Evolutionary conservation across 345 rosid species (phyloP).

Genomic region (Isatis tinctoria): DNA sequence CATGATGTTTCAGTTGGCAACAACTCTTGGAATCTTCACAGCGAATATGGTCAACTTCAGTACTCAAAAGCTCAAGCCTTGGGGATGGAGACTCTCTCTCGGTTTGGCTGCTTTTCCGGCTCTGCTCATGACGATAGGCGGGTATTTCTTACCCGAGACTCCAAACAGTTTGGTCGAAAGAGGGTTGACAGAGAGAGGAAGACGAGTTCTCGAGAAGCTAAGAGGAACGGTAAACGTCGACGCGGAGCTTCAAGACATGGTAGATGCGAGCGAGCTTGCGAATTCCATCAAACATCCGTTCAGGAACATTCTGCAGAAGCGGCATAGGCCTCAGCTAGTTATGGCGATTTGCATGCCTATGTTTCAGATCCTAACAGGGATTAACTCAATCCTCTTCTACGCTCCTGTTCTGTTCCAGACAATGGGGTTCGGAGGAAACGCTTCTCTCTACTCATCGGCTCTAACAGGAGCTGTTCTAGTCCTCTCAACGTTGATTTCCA

Average conservation of each 20-base stretch:
- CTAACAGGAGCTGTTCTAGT: constrained; percentile 89
- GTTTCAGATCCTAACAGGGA: constrained; percentile 91
- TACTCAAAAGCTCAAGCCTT: constrained; percentile 69
- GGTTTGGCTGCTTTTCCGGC: constrained; percentile 91
- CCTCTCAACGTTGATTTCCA: constrained; percentile 76
- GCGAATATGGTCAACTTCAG: constrained; percentile 94
- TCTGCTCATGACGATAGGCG: constrained; percentile 75
- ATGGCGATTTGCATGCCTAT: constrained; percentile 82
- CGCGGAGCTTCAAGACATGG: constrained; percentile 83
- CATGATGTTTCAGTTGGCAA: constrained; percentile 95
- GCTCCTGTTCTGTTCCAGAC: constrained; percentile 89
- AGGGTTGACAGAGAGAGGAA: constrained; percentile 54
- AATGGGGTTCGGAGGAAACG: constrained; percentile 83
- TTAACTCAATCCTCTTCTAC: constrained; percentile 89
- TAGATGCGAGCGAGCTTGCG: constrained; percentile 85
- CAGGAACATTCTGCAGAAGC: constrained; percentile 65
- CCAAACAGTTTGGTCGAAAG: constrained; percentile 87
- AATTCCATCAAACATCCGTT: constrained; percentile 83
- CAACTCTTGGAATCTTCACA: constrained; percentile 76
- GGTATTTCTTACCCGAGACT: constrained; percentile 69
- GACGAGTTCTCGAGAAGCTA: constrained; percentile 58
- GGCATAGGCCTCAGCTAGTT: constrained; percentile 73
- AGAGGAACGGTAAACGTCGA: constrained; percentile 66
- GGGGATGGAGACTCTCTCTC: constrained; percentile 98
- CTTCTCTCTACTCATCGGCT: constrained; percentile 87